Evolutionary conservation across 257 asterid species (phyloP).

Genomic region (Primulina huaijiensis): DNA sequence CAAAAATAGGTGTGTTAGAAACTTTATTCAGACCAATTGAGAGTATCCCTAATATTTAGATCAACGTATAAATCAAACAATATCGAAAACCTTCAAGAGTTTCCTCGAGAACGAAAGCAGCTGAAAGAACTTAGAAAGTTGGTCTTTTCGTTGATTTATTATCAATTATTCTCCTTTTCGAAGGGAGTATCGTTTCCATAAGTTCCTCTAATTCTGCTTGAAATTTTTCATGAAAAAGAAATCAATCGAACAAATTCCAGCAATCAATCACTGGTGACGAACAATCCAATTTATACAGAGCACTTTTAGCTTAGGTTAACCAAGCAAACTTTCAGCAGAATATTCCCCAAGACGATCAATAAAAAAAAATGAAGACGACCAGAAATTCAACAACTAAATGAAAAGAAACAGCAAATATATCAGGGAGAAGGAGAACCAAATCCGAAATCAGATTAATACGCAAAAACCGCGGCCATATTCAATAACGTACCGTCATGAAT

Average conservation of each 20-base stretch:
- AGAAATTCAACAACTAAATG: background rate
- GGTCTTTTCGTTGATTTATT: background rate
- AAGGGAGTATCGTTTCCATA: background rate
- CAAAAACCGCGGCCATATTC: background rate
- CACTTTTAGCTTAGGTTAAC: background rate
- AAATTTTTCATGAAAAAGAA: background rate
- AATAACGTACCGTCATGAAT: conserved; percentile 65
- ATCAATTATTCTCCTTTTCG: background rate
- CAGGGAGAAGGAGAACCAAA: no score
- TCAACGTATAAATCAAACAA: background rate
- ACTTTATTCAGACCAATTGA: no score
- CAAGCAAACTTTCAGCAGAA: background rate
- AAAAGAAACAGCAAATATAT: background rate
- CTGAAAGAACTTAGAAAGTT: background rate
- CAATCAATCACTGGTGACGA: background rate
- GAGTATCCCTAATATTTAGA: background rate
- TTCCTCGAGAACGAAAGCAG: background rate
- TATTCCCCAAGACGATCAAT: background rate
- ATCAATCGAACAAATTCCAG: background rate
- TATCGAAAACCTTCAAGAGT: background rate
- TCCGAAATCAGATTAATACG: background rate
- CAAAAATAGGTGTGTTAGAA: background rate
- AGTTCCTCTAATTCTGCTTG: background rate
- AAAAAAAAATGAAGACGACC: background rate
- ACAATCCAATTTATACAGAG: background rate